Conservation (phyloP, 371 early-diverging fungal genomes). For the Mortierella sp. region DNA sequence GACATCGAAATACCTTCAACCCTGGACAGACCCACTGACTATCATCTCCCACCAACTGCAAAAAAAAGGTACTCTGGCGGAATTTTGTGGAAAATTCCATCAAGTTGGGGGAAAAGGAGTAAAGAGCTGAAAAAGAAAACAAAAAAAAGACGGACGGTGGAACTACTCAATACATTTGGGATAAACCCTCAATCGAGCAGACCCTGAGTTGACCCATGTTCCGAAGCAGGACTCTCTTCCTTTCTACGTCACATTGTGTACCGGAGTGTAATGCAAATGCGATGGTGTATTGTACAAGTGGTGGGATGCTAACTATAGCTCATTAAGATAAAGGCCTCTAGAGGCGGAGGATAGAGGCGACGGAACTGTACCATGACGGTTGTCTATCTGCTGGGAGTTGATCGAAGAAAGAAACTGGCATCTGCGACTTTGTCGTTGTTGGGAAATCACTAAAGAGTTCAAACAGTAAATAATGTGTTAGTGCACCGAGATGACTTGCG, state of each 20-base stretch:
- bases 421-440: neutral
- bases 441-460: neutral
- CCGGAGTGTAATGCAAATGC: neutral
- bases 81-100: too few relatives aligned
- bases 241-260: too few relatives aligned
- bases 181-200: neutral
- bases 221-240: too few relatives aligned
- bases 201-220: too few relatives aligned
- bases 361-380: constrained; percentile 31
- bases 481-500: neutral
- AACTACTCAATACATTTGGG: neutral
- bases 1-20: too few relatives aligned
- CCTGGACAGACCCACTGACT: too few relatives aligned
- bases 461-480: neutral
- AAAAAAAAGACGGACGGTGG: too few relatives aligned
- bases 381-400: constrained; percentile 19
- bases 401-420: constrained; percentile 24
- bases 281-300: neutral
- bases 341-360: constrained; percentile 26
- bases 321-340: neutral
- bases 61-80: too few relatives aligned
- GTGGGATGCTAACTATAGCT: neutral
- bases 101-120: too few relatives aligned
- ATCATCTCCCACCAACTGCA: too few relatives aligned
- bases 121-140: too few relatives aligned